These are phyloP conservation scores for Clavispora fructus DNA, from an alignment of 805 yeast species.

Conservation along the genomic window DNA sequence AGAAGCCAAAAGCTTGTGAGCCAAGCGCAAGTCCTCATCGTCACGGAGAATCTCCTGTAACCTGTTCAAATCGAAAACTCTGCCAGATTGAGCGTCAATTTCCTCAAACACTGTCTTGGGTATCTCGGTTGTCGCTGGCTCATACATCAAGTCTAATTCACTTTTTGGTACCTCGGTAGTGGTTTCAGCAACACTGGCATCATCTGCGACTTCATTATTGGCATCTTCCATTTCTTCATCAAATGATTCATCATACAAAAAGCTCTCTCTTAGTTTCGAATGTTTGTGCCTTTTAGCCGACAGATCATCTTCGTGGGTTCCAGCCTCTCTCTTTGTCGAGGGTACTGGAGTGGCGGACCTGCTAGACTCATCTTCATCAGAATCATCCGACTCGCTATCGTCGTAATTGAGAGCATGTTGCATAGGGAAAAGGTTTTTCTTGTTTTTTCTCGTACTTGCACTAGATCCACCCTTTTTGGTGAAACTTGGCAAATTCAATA, in stretches of 20 bases:
- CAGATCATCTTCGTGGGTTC: constrained; percentile 16
- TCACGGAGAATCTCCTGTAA: constrained; percentile 59
- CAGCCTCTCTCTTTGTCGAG: constrained; percentile 25
- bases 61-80: constrained; percentile 38
- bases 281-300: constrained; percentile 22
- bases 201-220: constrained; percentile 18
- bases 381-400: constrained; percentile 29
- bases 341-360: constrained; percentile 32
- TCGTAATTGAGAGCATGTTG: constrained; percentile 49
- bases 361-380: constrained; percentile 32
- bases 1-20: constrained; percentile 39
- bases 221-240: constrained; percentile 24
- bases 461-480: constrained; percentile 23
- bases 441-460: constrained; percentile 20
- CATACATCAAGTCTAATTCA: constrained; percentile 35
- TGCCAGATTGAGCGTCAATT: constrained; percentile 24
- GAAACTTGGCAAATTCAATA: constrained; percentile 28
- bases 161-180: constrained; percentile 18
- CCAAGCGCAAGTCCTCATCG: constrained; percentile 62
- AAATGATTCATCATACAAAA: constrained; percentile 31
- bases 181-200: constrained; percentile 11
- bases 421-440: constrained; percentile 39
- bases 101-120: constrained; percentile 56
- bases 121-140: constrained; percentile 41
- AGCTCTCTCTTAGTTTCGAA: constrained; percentile 19